Evolutionary conservation across 192 early-diverging fungal species (phyloP), one percentile per base, ranked within the genome.

Genomic region (Rhizoclosmatium sp.): DNA sequence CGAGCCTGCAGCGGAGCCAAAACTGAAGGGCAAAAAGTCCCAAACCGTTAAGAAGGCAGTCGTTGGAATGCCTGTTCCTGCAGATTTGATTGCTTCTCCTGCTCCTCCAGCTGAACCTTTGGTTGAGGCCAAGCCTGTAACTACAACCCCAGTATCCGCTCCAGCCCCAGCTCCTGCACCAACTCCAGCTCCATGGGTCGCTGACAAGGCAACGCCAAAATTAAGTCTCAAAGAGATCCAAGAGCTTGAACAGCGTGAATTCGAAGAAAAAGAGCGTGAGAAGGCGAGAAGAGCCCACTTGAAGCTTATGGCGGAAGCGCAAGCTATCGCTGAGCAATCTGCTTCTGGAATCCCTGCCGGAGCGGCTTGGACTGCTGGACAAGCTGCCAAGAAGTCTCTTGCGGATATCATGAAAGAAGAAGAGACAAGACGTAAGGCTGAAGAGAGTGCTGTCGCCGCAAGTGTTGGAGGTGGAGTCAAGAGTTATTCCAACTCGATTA

Each of bases 381-480:
- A 64, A 60, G 59, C 48, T 2, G 59, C 59, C 4, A 78, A 83
- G 76, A 80, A 78, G 58, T 80, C 81, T 10, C 69, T 89, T 3
- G 80, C 83, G 3, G 81, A 86, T 56, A 89, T 89, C 48, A 89
- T 89, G 84, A 70, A 81, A 59, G 88, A 89, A 49, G 88, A 89
- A 66, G 82, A 83, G 61, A 74, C 59, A 49, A 71, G 78, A 21
- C 79, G 86, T 68, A 74, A 78, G 45, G 65, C 49, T 77, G 79
- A 82, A 39, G 80, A 77, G n/a, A 79, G 69, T 54, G 60, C 62
- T n/a, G 61, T 66, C 9, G 81, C 70, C 3, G 74, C 81, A 16
- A 83, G 56, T 2, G 59, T 42, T 1, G 78, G 58, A 5, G 61
- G 48, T 10, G 78, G 70, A 12, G 82, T 73, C n/a, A 89, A 86